Base-by-base conservation (phyloP, 208 protist species). In the Borovskyia barvae region DNA sequence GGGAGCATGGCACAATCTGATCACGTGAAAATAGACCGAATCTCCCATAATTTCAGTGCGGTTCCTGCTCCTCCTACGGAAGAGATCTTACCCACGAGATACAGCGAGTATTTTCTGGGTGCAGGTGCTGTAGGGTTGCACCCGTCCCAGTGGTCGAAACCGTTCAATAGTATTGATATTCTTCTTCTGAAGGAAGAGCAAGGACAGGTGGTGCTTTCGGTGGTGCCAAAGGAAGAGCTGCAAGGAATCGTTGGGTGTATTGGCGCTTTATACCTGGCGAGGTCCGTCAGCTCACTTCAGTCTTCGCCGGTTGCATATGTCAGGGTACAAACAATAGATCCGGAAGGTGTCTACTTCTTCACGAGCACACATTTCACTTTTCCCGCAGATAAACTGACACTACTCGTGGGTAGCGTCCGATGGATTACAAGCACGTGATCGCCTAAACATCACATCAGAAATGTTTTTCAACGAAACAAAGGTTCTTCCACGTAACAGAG, bases 331-430 rank as follows among this genome's bases (percentile, higher is more conserved):
- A 68, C 84, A 7, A 60, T 95, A 46, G 80, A 91, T 36, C 66
- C 85, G 5, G 54, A 58, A 24, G 85, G 82, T 17, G 66, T 95
- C 17, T 75, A 61, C n/a, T 81, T 95, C 63, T 53, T 93, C 35
- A 87, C 85, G 8, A 92, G 75, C 40, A 87, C 85, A 9, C 80
- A 90, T 48, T 79, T 79, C 48, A 87, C 78, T 0, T 79, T 94
- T 78, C 74, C 81, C 3, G 72, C 69, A 2, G 89, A 90, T 59
- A 80, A 76, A 24, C 41, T 95, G 17, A 69, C 68, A 14, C 39
- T 88, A 17, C 51, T 95, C 32, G 73, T 95, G 40, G 89, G 89
- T 12, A 70, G 60, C 20, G 72, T 93, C 9, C 77, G 82, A 5
- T 93, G 85, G 86, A 76, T 95, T 25, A 92, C 83, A 2, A 87